These are phyloP conservation scores for Ustanciosporium gigantosporum DNA, from an alignment of 1,284 basidiomycete genomes.

Conservation along the genomic window DNA sequence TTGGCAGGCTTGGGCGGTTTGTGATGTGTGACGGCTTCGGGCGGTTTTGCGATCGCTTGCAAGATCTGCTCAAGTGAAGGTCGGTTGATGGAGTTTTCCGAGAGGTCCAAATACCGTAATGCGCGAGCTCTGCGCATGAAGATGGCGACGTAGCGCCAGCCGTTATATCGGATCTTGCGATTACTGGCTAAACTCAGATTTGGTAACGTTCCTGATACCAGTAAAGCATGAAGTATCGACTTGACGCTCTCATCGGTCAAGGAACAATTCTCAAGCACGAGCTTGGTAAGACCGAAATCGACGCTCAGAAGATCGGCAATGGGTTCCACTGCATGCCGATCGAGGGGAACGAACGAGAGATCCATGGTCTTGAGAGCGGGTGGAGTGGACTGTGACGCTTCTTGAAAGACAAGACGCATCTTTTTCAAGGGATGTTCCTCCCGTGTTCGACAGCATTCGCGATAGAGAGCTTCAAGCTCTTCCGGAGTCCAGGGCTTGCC, in stretches of 20 bases:
- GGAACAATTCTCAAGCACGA: constrained; percentile 55
- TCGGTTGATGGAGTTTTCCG: constrained; percentile 83
- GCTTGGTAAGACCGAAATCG: constrained; percentile 53
- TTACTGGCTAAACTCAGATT: constrained; percentile 87
- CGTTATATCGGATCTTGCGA: constrained; percentile 73
- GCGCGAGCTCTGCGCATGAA: constrained; percentile 76
- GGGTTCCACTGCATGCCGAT: constrained; percentile 46
- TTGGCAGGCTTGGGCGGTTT: not conserved
- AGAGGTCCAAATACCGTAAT: constrained; percentile 83
- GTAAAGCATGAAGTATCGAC: constrained; percentile 83
- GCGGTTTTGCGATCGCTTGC: constrained; percentile 64
- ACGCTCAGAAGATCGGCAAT: constrained; percentile 57
- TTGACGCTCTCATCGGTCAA: constrained; percentile 70
- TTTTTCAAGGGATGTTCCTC: constrained; percentile 57
- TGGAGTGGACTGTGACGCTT: constrained; percentile 30
- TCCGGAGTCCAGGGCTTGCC: constrained; percentile 43
- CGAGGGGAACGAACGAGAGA: constrained; percentile 48
- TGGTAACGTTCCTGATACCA: constrained; percentile 79
- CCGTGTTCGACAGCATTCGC: constrained; percentile 57
- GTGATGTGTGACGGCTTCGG: constrained; percentile 2
- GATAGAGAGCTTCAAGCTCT: constrained; percentile 55
- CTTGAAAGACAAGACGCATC: constrained; percentile 52
- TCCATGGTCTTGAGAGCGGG: constrained; percentile 50
- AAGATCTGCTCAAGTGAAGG: constrained; percentile 74
- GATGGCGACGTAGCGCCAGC: constrained; percentile 79